Conservation (phyloP, 805 yeast genomes). For the Jamesozyma spencerorum region DNA sequence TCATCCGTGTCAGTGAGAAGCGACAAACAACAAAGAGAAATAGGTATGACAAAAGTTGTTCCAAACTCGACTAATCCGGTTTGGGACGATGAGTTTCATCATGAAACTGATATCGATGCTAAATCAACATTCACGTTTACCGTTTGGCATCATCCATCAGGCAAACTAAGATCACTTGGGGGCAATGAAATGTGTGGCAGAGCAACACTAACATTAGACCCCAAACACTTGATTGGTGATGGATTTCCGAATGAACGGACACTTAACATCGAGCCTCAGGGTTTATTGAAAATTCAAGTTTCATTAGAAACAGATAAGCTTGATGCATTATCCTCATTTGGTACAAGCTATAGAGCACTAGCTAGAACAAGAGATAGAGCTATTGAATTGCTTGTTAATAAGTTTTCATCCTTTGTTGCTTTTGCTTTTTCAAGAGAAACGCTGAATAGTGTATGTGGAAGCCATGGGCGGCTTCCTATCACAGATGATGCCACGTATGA, state of each 20-base stretch:
- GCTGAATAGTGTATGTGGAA: slow-evolving; percentile 47
- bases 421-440: slow-evolving; percentile 49
- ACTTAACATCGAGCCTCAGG: slow-evolving; percentile 57
- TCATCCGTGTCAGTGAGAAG: slow-evolving; percentile 59
- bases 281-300: slow-evolving; percentile 54
- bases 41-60: slow-evolving; percentile 63
- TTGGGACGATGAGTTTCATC: slow-evolving; percentile 84
- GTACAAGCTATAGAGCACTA: slow-evolving; percentile 61
- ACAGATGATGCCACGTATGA: slow-evolving; percentile 44
- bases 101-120: slow-evolving; percentile 32
- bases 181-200: slow-evolving; percentile 61
- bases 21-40: slow-evolving; percentile 40
- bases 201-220: slow-evolving; percentile 50
- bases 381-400: slow-evolving; percentile 60
- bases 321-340: slow-evolving; percentile 75
- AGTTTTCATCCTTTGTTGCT: slow-evolving; percentile 56
- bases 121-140: slow-evolving; percentile 45
- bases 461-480: slow-evolving; percentile 36
- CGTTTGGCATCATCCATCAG: slow-evolving; percentile 57
- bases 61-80: slow-evolving; percentile 56
- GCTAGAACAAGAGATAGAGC: slow-evolving; percentile 57
- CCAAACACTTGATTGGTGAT: slow-evolving; percentile 52
- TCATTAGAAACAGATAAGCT: slow-evolving; percentile 71
- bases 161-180: slow-evolving; percentile 27
- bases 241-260: slow-evolving; percentile 55